These are phyloP conservation scores for Lepidopterella palustris DNA, from an alignment of 495 filamentous ascomycete species.

Conservation along the genomic window DNA sequence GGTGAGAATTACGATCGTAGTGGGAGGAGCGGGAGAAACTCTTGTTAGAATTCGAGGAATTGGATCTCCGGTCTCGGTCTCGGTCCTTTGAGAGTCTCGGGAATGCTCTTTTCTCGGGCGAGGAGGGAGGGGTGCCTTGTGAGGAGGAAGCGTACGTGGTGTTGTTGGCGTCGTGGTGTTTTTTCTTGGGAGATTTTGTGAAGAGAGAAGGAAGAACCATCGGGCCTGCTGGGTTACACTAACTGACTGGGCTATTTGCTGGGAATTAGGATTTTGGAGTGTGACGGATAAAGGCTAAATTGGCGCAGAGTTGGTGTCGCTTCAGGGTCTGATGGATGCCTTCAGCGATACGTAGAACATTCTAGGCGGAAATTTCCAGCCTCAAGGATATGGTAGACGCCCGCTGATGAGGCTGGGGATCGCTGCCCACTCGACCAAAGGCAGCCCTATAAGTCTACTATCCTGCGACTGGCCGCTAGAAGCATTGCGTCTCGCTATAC, in stretches of 20 bases:
- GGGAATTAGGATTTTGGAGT: not conserved
- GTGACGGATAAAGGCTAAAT: not conserved
- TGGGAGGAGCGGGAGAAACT: constrained; percentile 36
- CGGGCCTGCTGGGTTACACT: constrained; percentile 2
- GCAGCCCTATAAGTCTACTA: constrained; percentile 5
- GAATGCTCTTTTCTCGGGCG: constrained; percentile 27
- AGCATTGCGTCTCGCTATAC: not conserved
- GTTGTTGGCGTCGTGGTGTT: not conserved
- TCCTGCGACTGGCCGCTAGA: not conserved
- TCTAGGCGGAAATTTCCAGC: constrained; percentile 1
- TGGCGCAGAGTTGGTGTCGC: constrained; percentile 4
- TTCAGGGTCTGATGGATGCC: not conserved
- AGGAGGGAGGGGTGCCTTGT: constrained; percentile 26
- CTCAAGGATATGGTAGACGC: too few relatives aligned
- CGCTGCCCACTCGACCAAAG: not conserved
- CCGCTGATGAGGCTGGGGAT: too few relatives aligned
- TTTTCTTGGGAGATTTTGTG: constrained; percentile 23
- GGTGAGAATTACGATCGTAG: constrained; percentile 63
- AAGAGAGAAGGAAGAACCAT: constrained; percentile 29
- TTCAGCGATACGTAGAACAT: not conserved
- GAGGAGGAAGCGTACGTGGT: not conserved
- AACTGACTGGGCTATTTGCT: constrained; percentile 2
- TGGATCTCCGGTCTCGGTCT: constrained; percentile 17
- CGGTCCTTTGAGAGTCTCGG: constrained; percentile 12
- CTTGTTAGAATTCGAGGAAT: constrained; percentile 33